Conservation (phyloP, 345 rosid genomes). For the Eucalyptus brandiana region DNA sequence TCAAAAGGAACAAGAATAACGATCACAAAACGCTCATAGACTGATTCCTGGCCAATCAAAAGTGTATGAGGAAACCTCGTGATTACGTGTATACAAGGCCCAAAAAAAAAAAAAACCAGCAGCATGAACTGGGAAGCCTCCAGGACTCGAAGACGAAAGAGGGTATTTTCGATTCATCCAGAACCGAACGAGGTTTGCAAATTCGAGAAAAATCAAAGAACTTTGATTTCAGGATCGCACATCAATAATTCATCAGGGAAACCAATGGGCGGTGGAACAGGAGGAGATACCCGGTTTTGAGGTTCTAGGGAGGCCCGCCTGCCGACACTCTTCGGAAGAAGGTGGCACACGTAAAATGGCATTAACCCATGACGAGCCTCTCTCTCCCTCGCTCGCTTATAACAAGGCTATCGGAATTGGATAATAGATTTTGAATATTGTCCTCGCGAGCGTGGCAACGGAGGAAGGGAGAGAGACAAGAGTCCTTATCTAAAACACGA, state of each 20-base stretch:
- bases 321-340: neutral
- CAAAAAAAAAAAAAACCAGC: neutral
- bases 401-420: neutral
- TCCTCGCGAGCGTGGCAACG: neutral
- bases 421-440: neutral
- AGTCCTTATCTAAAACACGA: neutral
- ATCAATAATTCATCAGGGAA: neutral
- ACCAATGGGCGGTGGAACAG: neutral
- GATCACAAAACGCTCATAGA: neutral
- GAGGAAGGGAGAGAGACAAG: neutral
- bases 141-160: neutral
- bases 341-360: neutral
- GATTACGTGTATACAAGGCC: neutral
- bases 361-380: neutral
- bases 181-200: neutral
- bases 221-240: neutral
- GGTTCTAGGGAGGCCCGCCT: neutral
- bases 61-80: neutral
- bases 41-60: neutral
- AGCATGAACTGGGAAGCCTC: neutral
- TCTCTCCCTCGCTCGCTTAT: neutral
- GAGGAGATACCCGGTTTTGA: neutral
- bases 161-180: neutral
- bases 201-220: neutral
- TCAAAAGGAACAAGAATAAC: neutral